These are phyloP conservation scores for Starmera quercuum DNA, from an alignment of 805 yeast genomes.

Conservation along the genomic window DNA sequence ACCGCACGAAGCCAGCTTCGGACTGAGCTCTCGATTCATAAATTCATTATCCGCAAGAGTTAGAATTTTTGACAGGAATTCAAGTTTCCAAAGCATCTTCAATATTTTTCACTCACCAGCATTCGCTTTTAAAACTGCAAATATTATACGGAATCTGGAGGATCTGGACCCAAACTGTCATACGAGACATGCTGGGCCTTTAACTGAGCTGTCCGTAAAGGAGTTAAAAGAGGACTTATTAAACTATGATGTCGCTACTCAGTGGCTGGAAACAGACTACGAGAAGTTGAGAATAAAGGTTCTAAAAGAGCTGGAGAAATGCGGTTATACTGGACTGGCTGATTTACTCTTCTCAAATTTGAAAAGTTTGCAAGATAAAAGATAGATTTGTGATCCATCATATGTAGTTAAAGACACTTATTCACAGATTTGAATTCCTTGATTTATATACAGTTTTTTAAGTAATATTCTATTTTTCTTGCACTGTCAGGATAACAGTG, in stretches of 20 bases:
- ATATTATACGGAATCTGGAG: slow-evolving; percentile 38
- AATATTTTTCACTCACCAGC: slow-evolving; percentile 45
- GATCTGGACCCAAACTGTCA: slow-evolving; percentile 27
- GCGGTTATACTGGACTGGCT: slow-evolving; percentile 42
- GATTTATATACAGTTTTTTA: not conserved
- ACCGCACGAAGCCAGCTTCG: slow-evolving; percentile 22
- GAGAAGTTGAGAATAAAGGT: slow-evolving; percentile 40
- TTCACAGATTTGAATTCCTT: too few relatives aligned
- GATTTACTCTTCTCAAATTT: slow-evolving; percentile 46
- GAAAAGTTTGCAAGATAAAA: slow-evolving; percentile 34
- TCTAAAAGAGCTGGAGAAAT: slow-evolving; percentile 29
- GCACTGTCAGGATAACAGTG: not conserved
- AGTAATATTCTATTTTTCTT: slow-evolving; percentile 1
- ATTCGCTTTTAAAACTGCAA: slow-evolving; percentile 36
- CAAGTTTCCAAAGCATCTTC: slow-evolving; percentile 17
- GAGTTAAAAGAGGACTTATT: slow-evolving; percentile 23
- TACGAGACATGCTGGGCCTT: slow-evolving; percentile 44
- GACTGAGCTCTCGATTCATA: slow-evolving; percentile 22
- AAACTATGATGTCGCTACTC: slow-evolving; percentile 7
- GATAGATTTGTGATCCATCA: slow-evolving; percentile 1
- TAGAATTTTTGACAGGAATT: slow-evolving; percentile 17
- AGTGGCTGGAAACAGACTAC: slow-evolving; percentile 33
- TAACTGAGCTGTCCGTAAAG: slow-evolving; percentile 35
- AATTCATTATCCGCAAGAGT: slow-evolving; percentile 14
- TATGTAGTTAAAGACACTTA: slow-evolving; percentile 1